Evolutionary conservation across 1,284 basidiomycete species (phyloP), one percentile per base, ranked within the genome.

Genomic region (Tausonia pullulans): DNA sequence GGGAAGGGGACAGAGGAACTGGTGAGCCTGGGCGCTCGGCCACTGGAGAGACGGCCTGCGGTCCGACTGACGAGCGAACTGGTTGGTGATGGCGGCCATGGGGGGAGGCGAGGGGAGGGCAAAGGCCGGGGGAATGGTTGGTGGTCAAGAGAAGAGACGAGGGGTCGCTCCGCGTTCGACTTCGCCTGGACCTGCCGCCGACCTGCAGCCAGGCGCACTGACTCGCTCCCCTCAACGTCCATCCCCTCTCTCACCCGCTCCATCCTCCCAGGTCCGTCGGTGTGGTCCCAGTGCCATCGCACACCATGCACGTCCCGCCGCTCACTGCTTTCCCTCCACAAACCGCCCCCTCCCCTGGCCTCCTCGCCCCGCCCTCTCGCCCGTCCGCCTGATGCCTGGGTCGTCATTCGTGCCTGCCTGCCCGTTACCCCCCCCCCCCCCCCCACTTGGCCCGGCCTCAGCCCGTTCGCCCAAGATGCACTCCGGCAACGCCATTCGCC

Each of bases 401-500:
- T 44, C 51, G 41, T 43, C 59, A 13, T 16, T 40, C 16, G n/a
- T 48, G 8, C 59, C 49, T 41, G 27, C 27, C 27, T 27, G 27
- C 27, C 27, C 27, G 27, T 27, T 27, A 27, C 2, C 27, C 27
- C 27, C 27, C 27, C 27, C 40, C 41, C 11, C 48, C 14, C 64
- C 16, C 16, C n/a, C 43, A 39, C 14, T 27, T 27, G 27, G 27
- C 27, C 27, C 2, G 27, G 27, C 27, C 27, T 27, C 27, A 27
- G 27, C 4, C 4, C 44, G n/a, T 46, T 39, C 27, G 40, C 6
- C n/a, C 40, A 66, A 65, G 55, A 78, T 78, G 76, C 76, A 90
- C 73, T 87, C 90, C 80, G 92, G 89, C 75, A 97, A 95, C 77
- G 89, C 89, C 68, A 90, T 98, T 79, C 86, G 89, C 78, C 84